Percentiles rank a stretch among this genome's conserved stretches.
phyloP scores from a whole-genome alignment of 2,329 filamentous ascomycete species.

The Bipolaris gigantea region DNA sequence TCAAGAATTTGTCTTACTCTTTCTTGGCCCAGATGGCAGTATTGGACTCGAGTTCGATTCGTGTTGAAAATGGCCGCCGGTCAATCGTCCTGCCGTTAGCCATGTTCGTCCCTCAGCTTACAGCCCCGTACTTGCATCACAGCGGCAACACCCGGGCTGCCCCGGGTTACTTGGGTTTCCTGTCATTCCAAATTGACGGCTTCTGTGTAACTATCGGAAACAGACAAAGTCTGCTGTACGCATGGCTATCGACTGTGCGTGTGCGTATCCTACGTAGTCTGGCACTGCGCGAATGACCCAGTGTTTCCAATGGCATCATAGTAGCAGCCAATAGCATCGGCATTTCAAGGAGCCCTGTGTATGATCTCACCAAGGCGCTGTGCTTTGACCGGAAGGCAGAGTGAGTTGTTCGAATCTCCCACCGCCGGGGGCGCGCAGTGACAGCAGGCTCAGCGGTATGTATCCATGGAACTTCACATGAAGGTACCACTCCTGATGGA shows the following conservation, averaged over 20 bases:
- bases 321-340: slow-evolving; percentile 11
- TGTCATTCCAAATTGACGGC: slow-evolving; percentile 20
- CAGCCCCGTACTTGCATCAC: neutral
- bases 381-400: slow-evolving; percentile 20
- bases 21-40: neutral
- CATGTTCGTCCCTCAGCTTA: neutral
- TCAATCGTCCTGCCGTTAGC: neutral
- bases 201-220: slow-evolving; percentile 31
- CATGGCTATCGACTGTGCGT: slow-evolving; percentile 7
- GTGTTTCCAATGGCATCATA: slow-evolving; percentile 10
- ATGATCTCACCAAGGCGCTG: slow-evolving; percentile 7
- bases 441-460: slow-evolving; percentile 17
- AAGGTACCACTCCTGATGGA: slow-evolving; percentile 12
- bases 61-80: neutral
- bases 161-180: slow-evolving; percentile 14
- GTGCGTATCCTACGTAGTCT: slow-evolving; percentile 11
- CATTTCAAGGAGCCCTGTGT: neutral
- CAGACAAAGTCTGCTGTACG: slow-evolving; percentile 13
- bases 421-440: slow-evolving; percentile 33
- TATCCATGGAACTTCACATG: slow-evolving; percentile 15
- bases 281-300: slow-evolving; percentile 19
- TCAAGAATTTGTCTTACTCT: neutral
- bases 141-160: neutral
- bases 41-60: slow-evolving; percentile 6
- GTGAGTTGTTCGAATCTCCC: slow-evolving; percentile 36